Conservation (phyloP, 2,329 filamentous ascomycete genomes). For the Paracoccidioides brasiliensis region DNA sequence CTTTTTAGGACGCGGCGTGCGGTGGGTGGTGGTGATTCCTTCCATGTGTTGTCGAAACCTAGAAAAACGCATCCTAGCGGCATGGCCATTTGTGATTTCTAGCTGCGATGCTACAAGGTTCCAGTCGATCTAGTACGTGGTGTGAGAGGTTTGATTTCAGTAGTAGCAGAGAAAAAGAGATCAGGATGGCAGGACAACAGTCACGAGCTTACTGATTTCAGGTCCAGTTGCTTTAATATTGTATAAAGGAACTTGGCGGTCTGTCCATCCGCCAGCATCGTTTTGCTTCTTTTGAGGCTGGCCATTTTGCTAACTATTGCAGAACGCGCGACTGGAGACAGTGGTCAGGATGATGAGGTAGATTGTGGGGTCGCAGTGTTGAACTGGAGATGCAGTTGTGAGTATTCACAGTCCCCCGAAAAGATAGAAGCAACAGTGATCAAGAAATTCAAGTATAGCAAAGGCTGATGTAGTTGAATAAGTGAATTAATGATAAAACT, state of each 20-base stretch:
- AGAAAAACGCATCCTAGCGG: conserved; percentile 44
- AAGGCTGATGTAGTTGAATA: no score
- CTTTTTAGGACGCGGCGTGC: conserved; percentile 17
- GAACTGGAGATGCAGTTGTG: not conserved
- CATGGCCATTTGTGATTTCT: conserved; percentile 44
- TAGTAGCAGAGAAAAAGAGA: conserved; percentile 4
- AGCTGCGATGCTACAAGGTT: conserved; percentile 36
- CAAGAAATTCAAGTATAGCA: not conserved
- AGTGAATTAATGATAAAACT: not conserved
- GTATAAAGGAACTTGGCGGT: conserved; percentile 42
- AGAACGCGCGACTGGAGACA: not conserved
- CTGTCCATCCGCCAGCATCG: conserved; percentile 36
- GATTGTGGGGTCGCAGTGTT: no score
- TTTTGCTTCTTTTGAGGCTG: conserved; percentile 28
- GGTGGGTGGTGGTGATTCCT: conserved; percentile 20
- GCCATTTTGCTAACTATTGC: conserved; percentile 19
- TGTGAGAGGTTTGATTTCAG: not conserved
- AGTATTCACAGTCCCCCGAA: not conserved
- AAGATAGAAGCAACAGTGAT: not conserved
- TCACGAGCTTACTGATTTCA: conserved; percentile 33
- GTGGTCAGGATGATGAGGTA: not conserved
- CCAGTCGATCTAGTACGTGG: conserved; percentile 38
- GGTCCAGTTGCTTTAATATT: conserved; percentile 42
- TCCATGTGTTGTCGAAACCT: conserved; percentile 43
- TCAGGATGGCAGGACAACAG: not conserved